Evolutionary conservation across 1,284 basidiomycete species (phyloP), one percentile per base, ranked within the genome.

Genomic region (Pseudomicrostroma phylloplanum): DNA sequence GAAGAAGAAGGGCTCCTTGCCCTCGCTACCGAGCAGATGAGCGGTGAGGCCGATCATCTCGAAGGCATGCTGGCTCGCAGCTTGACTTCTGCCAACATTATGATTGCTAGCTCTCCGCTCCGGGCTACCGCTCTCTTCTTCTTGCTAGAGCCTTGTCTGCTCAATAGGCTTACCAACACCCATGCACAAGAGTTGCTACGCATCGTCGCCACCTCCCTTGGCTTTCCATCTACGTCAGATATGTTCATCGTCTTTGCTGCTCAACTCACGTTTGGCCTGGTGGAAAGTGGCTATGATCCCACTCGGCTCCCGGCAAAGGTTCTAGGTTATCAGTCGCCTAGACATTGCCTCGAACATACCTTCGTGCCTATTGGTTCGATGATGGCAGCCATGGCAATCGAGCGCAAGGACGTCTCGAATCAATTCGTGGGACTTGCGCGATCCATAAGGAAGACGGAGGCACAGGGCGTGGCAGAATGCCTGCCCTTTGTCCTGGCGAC

Each of bases 61-160:
- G 92, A 96, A 74, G 81, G 82, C 43, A 89, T 92, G 82, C 79
- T 92, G 42, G 91, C 90, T 9, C 85, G 90, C 48, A 83, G 90
- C 21, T 80, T 96, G 15, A 87, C 85, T 65, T 82, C 92, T 30
- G 87, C 88, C 25, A 96, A 96, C 78, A 85, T 90, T 65, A 88
- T 93, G 82, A 84, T 96, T 39, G 84, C 87, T 19, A 89, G 87
- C 73, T 88, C 90, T 1, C 84, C 85, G 0, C 85, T 89, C 12
- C 85, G 93, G n/a, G 85, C 89, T n/a, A 88, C 87, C 0, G 85
- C 91, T 1, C 90, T 94, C 72, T 92, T 89, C 85, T 88, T 93
- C 78, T 79, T 97, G 42, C 82, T 96, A 62, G 90, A 92, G 76
- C 84, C 86, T 6, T 54, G 64, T 0, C 51, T 72, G 11, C 67